Conservation (phyloP, 768 basidiomycete species). For the Panus rudis region DNA sequence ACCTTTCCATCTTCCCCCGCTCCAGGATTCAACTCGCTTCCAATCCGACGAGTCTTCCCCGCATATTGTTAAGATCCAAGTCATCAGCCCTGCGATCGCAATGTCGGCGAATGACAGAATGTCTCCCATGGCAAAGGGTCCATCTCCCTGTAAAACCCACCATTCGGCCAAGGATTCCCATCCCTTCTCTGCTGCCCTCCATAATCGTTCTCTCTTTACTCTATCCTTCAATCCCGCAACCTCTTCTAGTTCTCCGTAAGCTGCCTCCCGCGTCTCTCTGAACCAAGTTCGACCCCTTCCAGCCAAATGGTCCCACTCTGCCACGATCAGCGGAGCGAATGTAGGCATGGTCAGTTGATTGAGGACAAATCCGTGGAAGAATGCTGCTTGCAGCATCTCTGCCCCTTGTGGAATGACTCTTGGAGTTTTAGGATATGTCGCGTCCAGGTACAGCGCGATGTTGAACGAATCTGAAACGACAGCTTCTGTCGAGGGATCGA, state of each 20-base stretch:
- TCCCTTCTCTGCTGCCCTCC: not conserved
- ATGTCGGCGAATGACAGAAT: conserved; percentile 35
- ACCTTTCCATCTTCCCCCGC: conserved; percentile 27
- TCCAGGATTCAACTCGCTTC: conserved; percentile 32
- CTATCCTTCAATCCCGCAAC: too few relatives aligned
- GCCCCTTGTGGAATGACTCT: conserved; percentile 23
- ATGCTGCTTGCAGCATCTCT: conserved; percentile 13
- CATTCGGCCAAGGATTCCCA: not conserved
- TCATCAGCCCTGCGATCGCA: conserved; percentile 25
- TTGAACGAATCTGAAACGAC: conserved; percentile 12
- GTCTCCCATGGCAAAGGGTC: conserved; percentile 26
- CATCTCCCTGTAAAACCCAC: not conserved
- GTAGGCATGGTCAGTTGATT: too few relatives aligned
- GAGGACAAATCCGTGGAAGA: conserved; percentile 2
- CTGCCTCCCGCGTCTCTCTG: not conserved
- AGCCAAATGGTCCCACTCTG: not conserved
- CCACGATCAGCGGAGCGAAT: not conserved
- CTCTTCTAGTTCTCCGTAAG: not conserved
- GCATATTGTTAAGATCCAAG: conserved; percentile 26
- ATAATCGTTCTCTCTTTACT: not conserved
- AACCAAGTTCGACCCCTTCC: not conserved
- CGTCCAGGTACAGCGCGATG: conserved; percentile 16
- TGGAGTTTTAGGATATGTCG: conserved; percentile 20
- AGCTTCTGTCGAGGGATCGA: conserved; percentile 9
- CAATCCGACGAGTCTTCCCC: conserved; percentile 36